Evolutionary conservation across 108 stramenopile genomes (phyloP), one percentile per base, ranked within the genome.

Genomic region (Fragilariopsis cylindrus): DNA sequence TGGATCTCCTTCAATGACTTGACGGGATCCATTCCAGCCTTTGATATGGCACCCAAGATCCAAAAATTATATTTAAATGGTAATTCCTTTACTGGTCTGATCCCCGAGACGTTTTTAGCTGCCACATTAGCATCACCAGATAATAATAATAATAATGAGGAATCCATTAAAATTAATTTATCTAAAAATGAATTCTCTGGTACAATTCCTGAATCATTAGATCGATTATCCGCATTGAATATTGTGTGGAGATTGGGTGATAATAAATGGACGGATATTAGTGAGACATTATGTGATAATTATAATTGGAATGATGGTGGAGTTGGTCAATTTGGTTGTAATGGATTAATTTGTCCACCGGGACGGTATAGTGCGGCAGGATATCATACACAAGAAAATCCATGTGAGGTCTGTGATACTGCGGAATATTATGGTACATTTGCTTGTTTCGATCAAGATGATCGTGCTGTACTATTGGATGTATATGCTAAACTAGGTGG

Each of bases 311-410:
- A 76, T 63, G 46, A 74, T 46, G 85, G 85, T 41, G 48, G 76
- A 30, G 72, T 89, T 16, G 70, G 66, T 46, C 63, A 65, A 7
- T 87, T 84, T 60, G 77, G 76, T 7, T 91, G 90, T 48, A 74
- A 82, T 69, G 88, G 84, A 6, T 85, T 91, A 42, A 50, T 89
- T 45, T 91, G 90, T 64, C 88, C 83, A 4, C 71, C 74, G 19
- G 87, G 87, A 13, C 78, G 75, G 13, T 91, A 76, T 71, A 73
- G 73, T 41, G 73, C 74, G 9, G 71, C 75, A 18, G 90, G 90
- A 72, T 82, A 77, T 49, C 41, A 85, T 69, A 76, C 79, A 53
- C 13, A 44, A 54, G 18, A 78, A 55, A 21, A 65, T 45, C 19
- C 57, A 21, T 77, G 73, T 30, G 65, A 72, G 43, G 64, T 55